These are phyloP conservation scores for Pythium aphanidermatum DNA, from an alignment of 352 stramenopile species.

Conservation along the genomic window DNA sequence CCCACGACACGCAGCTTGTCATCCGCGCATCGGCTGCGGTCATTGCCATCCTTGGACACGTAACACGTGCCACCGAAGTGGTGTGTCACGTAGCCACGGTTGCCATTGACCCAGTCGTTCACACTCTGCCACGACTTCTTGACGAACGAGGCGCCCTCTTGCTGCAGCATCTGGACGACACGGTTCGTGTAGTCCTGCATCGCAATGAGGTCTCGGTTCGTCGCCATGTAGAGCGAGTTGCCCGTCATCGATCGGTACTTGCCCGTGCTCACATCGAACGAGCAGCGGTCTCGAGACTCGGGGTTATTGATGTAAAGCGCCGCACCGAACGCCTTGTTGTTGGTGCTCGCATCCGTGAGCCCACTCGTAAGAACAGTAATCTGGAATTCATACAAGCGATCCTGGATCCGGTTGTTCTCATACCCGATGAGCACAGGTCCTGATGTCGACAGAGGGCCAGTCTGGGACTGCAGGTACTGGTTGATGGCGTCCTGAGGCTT, in stretches of 20 bases:
- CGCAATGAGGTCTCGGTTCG: conserved; percentile 41
- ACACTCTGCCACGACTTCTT: conserved; percentile 22
- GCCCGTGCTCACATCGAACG: conserved; percentile 34
- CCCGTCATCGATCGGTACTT: conserved; percentile 31
- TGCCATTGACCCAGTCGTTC: conserved; percentile 31
- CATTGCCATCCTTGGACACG: conserved; percentile 32
- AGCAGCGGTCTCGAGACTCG: conserved; percentile 31
- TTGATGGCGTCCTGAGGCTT: conserved; percentile 29
- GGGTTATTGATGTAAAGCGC: conserved; percentile 67
- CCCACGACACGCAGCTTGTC: conserved; percentile 58
- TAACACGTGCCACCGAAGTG: conserved; percentile 77
- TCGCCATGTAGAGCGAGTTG: conserved; percentile 30
- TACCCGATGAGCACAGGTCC: conserved; percentile 56
- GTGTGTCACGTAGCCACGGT: conserved; percentile 27
- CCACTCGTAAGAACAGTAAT: conserved; percentile 42
- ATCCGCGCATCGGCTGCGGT: conserved; percentile 51
- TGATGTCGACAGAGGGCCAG: conserved; percentile 32
- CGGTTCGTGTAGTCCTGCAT: conserved; percentile 41
- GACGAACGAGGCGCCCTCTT: conserved; percentile 45
- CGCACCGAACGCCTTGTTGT: conserved; percentile 31
- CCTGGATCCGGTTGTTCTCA: conserved; percentile 48
- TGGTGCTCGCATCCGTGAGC: conserved; percentile 28
- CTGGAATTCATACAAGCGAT: conserved; percentile 59
- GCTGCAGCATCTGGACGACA: conserved; percentile 32
- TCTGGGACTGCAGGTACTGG: conserved; percentile 43